Percentiles rank a stretch among this genome's conserved stretches.
These are phyloP conservation scores for Scytalidium lignicola DNA, from an alignment of 2,329 filamentous ascomycete genomes.

Conservation along the genomic window DNA sequence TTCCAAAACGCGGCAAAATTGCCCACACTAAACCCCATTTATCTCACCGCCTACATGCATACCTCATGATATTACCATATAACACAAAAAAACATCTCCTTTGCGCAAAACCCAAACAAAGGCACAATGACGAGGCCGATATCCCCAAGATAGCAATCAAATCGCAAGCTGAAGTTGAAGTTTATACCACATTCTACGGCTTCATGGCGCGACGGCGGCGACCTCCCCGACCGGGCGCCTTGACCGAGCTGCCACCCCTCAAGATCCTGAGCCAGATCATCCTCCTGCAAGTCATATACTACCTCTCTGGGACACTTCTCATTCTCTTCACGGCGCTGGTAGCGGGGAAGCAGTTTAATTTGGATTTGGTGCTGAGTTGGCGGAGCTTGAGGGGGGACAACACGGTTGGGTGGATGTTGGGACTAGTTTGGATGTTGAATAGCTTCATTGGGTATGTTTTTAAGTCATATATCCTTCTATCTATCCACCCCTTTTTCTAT, in stretches of 20 bases:
- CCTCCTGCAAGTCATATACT: constrained; percentile 60
- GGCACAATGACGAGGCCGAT: neutral
- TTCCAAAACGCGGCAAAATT: neutral
- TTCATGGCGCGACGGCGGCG: constrained; percentile 44
- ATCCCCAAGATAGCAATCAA: neutral
- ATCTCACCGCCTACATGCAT: neutral
- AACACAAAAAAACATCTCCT: neutral
- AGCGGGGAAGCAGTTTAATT: constrained; percentile 53
- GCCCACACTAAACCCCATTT: neutral
- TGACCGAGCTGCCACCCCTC: constrained; percentile 61
- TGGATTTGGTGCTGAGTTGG: constrained; percentile 60
- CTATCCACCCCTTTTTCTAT: neutral
- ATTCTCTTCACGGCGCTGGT: constrained; percentile 65
- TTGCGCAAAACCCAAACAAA: constrained; percentile 1
- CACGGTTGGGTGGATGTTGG: constrained; percentile 65
- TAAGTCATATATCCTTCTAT: constrained; percentile 8
- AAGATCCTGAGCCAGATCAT: constrained; percentile 64
- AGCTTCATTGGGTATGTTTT: constrained; percentile 56
- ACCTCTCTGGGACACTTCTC: constrained; percentile 53
- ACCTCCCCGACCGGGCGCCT: constrained; percentile 59
- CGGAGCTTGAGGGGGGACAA: constrained; percentile 59
- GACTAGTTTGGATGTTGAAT: constrained; percentile 63
- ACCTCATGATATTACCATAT: neutral
- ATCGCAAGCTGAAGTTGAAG: too few relatives aligned
- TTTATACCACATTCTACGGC: too few relatives aligned